Conservation (phyloP, 2,329 filamentous ascomycete species). For the Amauroascus niger region DNA sequence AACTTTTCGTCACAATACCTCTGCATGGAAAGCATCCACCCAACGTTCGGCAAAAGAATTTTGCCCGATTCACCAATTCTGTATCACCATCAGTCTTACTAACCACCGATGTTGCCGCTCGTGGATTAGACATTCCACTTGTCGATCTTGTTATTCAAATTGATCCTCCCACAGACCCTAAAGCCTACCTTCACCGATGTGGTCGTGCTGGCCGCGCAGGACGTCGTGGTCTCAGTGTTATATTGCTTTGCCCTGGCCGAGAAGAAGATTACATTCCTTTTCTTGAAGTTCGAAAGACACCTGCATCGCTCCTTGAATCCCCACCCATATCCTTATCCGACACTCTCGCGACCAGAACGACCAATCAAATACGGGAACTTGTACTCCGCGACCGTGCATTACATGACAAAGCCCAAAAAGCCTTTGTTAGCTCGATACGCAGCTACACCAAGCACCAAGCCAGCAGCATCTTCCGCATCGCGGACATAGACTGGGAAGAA, state of each 20-base stretch:
- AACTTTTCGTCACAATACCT: slow-evolving; percentile 60
- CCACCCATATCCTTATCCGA: slow-evolving; percentile 51
- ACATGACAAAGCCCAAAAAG: slow-evolving; percentile 80
- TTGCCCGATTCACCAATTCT: slow-evolving; percentile 65
- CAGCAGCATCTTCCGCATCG: slow-evolving; percentile 75
- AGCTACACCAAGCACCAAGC: slow-evolving; percentile 88
- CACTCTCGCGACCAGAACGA: slow-evolving; percentile 50
- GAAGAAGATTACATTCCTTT: slow-evolving; percentile 90
- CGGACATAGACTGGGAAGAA: slow-evolving; percentile 75
- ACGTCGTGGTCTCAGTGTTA: slow-evolving; percentile 67
- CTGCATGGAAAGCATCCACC: slow-evolving; percentile 87
- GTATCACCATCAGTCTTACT: slow-evolving; percentile 69
- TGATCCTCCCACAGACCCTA: slow-evolving; percentile 76
- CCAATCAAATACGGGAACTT: slow-evolving; percentile 51
- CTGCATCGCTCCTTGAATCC: slow-evolving; percentile 54
- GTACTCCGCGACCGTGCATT: slow-evolving; percentile 53
- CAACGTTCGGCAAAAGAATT: slow-evolving; percentile 80
- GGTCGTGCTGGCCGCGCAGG: slow-evolving; percentile 55
- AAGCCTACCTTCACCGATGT: slow-evolving; percentile 63
- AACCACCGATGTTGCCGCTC: slow-evolving; percentile 84
- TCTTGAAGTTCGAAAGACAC: slow-evolving; percentile 76
- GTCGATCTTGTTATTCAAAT: slow-evolving; percentile 87
- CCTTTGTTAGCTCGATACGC: slow-evolving; percentile 87
- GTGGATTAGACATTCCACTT: slow-evolving; percentile 82
- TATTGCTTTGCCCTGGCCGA: slow-evolving; percentile 71